Conservation (phyloP, 2,329 filamentous ascomycete species). For the Kalmusia sp. region DNA sequence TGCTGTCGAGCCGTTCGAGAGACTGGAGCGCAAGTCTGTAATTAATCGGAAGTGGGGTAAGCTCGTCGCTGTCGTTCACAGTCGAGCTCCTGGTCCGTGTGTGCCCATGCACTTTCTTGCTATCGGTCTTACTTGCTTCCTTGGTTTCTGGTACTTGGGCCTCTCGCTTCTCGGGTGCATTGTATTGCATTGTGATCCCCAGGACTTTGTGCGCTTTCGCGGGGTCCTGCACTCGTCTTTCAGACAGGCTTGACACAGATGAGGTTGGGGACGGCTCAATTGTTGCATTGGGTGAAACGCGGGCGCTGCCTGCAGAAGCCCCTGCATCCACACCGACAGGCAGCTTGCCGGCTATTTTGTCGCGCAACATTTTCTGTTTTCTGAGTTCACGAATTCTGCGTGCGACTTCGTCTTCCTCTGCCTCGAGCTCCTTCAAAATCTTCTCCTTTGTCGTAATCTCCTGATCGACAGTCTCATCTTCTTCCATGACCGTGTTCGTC, state of each 20-base stretch:
- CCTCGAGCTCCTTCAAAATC: constrained; percentile 41
- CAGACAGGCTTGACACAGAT: constrained; percentile 40
- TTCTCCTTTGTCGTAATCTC: constrained; percentile 34
- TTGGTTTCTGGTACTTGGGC: constrained; percentile 19
- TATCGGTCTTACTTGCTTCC: constrained; percentile 23
- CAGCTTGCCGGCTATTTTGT: constrained; percentile 48
- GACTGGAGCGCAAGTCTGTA: constrained; percentile 48
- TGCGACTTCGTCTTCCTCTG: constrained; percentile 63
- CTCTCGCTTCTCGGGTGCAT: constrained; percentile 25
- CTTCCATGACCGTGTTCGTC: constrained; percentile 33
- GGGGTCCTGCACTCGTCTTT: constrained; percentile 35
- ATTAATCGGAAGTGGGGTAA: constrained; percentile 48
- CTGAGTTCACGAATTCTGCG: constrained; percentile 65
- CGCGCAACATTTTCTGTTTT: constrained; percentile 63
- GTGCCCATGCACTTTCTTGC: constrained; percentile 21
- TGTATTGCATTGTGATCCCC: constrained; percentile 38
- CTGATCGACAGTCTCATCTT: constrained; percentile 32
- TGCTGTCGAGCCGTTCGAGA: constrained; percentile 26
- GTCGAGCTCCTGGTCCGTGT: constrained; percentile 40
- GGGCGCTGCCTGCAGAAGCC: constrained; percentile 44
- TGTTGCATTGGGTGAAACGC: constrained; percentile 41
- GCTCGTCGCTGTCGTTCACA: constrained; percentile 41
- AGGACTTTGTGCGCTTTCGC: constrained; percentile 52
- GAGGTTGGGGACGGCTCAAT: constrained; percentile 40
- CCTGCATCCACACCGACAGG: constrained; percentile 48